Base-by-base conservation (phyloP, 1,284 basidiomycete species). In the Cryptococcus sp. region DNA sequence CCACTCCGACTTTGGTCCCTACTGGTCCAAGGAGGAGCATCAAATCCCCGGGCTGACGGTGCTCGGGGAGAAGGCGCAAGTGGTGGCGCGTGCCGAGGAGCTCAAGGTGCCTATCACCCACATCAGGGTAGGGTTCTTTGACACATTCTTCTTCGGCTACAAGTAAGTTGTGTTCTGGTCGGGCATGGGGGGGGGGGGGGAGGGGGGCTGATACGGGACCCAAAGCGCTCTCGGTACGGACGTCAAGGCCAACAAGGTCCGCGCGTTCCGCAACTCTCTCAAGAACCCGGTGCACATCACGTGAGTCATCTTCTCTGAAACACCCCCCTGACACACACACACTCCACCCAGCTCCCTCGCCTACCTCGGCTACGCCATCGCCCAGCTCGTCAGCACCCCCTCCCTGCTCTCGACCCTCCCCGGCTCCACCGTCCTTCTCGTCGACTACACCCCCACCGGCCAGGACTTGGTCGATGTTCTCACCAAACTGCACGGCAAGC, bases 1-100 rank as follows among this genome's bases (percentile, higher is more conserved):
- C 35, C 58, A 50, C 20, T 64, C 65, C 18, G 63, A 63, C 20
- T 66, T 52, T 47, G 65, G 65, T 6, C 38, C 54, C 8, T 23
- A 37, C 18, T 66, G 62, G 63, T 57, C 53, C 8, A 20, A 52
- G 6, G 51, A 64, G 18, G 60, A 64, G 37, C 38, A 50, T 15
- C 37, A 35, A 11, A 36, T 42, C 18, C 46, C 54, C 18, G 47
- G 35, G 7, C 28, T 58, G 20, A 7, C 46, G 13, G 46, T 46
- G 21, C 35, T 66, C 38, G 37, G 35, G 13, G 52, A 20, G 21
- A 65, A 66, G 46, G 46, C 50, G 35, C 40, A 23, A 2, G 46
- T 64, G 0, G 42, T 48, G 28, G 44, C 55, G 13, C 39, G 53
- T 2, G 60, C 60, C 4, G 52, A 55, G 46, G 38, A 53, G 44